Base-by-base conservation (phyloP, 169 alveolate species). In the Plasmodium malariae region DNA sequence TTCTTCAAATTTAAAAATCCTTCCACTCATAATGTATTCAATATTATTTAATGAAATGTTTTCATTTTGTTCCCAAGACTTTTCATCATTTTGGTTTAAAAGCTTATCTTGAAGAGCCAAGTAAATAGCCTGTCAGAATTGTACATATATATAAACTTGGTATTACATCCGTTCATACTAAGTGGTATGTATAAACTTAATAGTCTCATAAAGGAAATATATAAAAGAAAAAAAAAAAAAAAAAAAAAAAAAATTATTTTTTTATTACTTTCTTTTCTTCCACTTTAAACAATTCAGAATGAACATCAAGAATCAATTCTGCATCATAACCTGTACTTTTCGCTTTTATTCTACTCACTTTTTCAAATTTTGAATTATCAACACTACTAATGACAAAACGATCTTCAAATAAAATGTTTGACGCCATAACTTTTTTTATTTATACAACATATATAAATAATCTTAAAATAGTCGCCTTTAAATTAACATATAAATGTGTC, bases 241-340 rank as follows among this genome's bases (percentile, higher is more conserved):
- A 19, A 24, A 12, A 30, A n/a, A 40, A 73, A 21, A 48, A 9
- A 36, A 24, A 45, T 19, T 21, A 59, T 21, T 26, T 26, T 36
- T 36, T 11, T 72, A 88, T 62, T 62, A 94, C 97, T 92, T 95
- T 92, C 49, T 95, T 95, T 59, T 94, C 97, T 59, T 88, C 88
- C 3, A 96, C 98, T 30, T 96, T 98, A 70, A 96, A 95, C 34
- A 96, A 91, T 67, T 96, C 97, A 30, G 97, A 93, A 88, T 96
- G 96, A 40, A 96, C 94, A 80, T 96, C 98, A 51, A 96, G 92
- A 17, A 96, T 93, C 54, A 96, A 74, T 55, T 96, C 98, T 12
- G 98, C 98, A 85, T 96, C 98, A 73, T 95, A 96, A 36, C 98
- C 98, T 19, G 97, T 95, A 74, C 98, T 96, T 92, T 95, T 96